A percentile compares a stretch with the other conserved stretches of the same genome.
Conservation (phyloP, 2,329 filamentous ascomycete genomes). For the Diaporthe citri region DNA sequence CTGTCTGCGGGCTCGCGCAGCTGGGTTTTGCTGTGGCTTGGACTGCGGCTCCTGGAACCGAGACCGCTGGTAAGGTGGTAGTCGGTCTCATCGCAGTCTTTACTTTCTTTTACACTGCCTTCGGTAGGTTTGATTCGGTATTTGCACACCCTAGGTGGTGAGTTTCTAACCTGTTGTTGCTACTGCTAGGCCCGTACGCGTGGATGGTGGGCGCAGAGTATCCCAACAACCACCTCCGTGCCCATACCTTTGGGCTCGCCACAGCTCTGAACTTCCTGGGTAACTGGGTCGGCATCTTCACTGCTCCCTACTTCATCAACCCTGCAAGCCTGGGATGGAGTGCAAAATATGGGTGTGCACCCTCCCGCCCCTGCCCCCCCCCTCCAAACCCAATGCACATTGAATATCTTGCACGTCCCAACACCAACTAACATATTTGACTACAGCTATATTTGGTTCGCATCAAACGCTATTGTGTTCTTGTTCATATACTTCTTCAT, state of each 20-base stretch:
- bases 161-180: background rate
- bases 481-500: constrained; percentile 59
- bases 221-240: constrained; percentile 54
- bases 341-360: constrained; percentile 47
- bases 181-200: constrained; percentile 49
- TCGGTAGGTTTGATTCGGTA: constrained; percentile 42
- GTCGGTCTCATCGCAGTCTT: constrained; percentile 4
- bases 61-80: constrained; percentile 1
- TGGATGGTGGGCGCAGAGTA: constrained; percentile 56
- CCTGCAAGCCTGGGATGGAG: constrained; percentile 54
- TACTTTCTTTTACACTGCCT: constrained; percentile 44
- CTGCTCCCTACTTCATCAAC: constrained; percentile 58
- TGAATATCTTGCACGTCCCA: background rate
- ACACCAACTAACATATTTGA: background rate
- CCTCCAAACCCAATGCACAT: background rate
- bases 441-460: constrained; percentile 56
- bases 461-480: constrained; percentile 50
- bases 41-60: constrained; percentile 45
- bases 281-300: constrained; percentile 55
- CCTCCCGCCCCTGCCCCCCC: background rate
- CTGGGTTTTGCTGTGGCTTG: constrained; percentile 49
- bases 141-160: background rate
- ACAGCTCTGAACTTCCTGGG: constrained; percentile 56
- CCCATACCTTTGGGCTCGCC: constrained; percentile 54
- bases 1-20: constrained; percentile 42